phyloP scores from a whole-genome alignment of 345 rosid species.

The Leavenworthia alabamica region DNA sequence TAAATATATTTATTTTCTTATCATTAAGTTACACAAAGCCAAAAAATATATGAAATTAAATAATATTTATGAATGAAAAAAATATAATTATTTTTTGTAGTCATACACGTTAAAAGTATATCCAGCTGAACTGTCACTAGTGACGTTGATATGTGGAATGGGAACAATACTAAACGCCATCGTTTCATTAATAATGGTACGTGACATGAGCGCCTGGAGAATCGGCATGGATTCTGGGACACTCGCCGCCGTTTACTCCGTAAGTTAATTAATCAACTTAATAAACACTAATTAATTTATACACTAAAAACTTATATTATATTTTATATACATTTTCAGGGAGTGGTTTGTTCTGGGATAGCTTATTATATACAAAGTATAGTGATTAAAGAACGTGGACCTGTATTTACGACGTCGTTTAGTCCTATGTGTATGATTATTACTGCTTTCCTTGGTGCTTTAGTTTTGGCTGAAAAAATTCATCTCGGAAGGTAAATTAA shows the following conservation, averaged over 20 bases:
- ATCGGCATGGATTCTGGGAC: slow-evolving; percentile 68
- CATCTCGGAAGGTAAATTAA: slow-evolving; percentile 72
- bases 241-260: slow-evolving; percentile 74
- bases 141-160: slow-evolving; percentile 59
- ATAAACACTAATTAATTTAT: not conserved
- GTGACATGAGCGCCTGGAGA: slow-evolving; percentile 61
- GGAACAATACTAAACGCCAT: slow-evolving; percentile 56
- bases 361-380: slow-evolving; percentile 77
- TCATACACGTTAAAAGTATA: slow-evolving; percentile 65
- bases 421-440: slow-evolving; percentile 85
- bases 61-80: too few species aligned
- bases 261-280: slow-evolving; percentile 15
- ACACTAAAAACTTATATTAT: too few species aligned
- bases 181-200: slow-evolving; percentile 55
- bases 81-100: slow-evolving; percentile 35
- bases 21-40: too few species aligned
- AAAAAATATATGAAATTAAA: too few species aligned
- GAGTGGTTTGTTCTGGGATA: slow-evolving; percentile 80
- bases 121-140: slow-evolving; percentile 82
- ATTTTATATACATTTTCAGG: slow-evolving; percentile 36
- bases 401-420: slow-evolving; percentile 74
- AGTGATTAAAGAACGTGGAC: slow-evolving; percentile 63
- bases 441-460: slow-evolving; percentile 57
- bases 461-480: slow-evolving; percentile 58
- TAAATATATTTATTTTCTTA: too few species aligned